Conservation (phyloP, 352 stramenopile species). For the Saprolegnia parasitica region DNA sequence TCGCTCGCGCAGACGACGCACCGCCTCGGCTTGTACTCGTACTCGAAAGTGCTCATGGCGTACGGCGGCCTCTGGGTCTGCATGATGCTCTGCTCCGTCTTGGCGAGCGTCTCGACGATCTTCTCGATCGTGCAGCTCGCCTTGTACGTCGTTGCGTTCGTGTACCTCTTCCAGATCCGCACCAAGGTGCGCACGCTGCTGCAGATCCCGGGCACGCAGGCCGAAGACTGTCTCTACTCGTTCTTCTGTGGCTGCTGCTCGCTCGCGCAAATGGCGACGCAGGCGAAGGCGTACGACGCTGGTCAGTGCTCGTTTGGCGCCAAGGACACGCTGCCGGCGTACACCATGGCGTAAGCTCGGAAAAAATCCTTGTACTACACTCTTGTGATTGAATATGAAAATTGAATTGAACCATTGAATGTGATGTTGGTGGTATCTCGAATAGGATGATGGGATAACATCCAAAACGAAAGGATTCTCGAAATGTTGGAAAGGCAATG, state of each 20-base stretch:
- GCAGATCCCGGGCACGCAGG: conserved; percentile 41
- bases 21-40: not conserved
- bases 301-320: conserved; percentile 34
- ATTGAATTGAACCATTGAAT: too few relatives aligned
- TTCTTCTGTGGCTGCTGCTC: conserved; percentile 43
- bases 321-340: conserved; percentile 40
- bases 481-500: too few relatives aligned
- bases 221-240: conserved; percentile 38
- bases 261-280: conserved; percentile 49
- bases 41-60: conserved; percentile 31
- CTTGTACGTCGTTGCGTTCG: conserved; percentile 35
- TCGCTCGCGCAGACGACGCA: too few relatives aligned
- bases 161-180: conserved; percentile 40
- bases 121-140: conserved; percentile 43
- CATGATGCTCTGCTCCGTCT: conserved; percentile 5
- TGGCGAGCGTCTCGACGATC: conserved; percentile 46
- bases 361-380: too few relatives aligned
- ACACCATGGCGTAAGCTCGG: conserved; percentile 31
- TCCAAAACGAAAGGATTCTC: too few relatives aligned
- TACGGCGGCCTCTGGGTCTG: conserved; percentile 35
- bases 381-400: too few relatives aligned
- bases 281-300: conserved; percentile 42
- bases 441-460: too few relatives aligned
- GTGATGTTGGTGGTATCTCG: too few relatives aligned
- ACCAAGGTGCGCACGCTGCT: conserved; percentile 48